phyloP scores from a whole-genome alignment of 257 asterid species.

The Jaltomata sinuosa region DNA sequence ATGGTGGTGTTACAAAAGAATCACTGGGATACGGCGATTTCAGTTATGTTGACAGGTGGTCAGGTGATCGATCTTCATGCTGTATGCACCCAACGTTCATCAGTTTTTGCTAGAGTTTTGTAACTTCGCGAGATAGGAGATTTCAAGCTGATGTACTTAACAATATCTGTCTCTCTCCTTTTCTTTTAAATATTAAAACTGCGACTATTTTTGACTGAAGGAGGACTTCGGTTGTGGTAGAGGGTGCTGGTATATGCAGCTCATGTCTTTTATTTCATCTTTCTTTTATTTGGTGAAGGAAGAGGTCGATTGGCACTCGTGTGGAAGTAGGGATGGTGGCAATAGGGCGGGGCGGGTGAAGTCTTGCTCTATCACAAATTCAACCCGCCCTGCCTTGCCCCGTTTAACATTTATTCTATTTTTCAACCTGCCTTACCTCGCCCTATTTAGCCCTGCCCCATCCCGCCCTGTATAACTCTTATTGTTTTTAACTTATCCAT shows the following conservation, averaged over 20 bases:
- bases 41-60: neutral
- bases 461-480: too few species aligned
- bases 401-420: too few species aligned
- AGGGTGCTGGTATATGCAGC: neutral
- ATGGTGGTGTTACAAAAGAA: neutral
- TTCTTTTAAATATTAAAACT: neutral
- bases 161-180: neutral
- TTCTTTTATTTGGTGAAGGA: too few species aligned
- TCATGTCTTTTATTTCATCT: neutral
- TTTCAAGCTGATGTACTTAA: neutral
- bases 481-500: too few species aligned
- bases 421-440: too few species aligned
- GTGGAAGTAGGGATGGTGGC: too few species aligned
- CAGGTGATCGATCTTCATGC: neutral
- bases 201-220: neutral
- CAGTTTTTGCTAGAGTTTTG: neutral
- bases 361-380: neutral
- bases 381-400: neutral
- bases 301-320: too few species aligned
- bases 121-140: neutral
- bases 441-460: too few species aligned
- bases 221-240: neutral
- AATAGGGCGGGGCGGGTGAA: neutral
- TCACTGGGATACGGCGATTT: neutral
- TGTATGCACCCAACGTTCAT: neutral